Evolutionary conservation across 768 basidiomycete genomes (phyloP).

Genomic region (Termitomyces sp.): DNA sequence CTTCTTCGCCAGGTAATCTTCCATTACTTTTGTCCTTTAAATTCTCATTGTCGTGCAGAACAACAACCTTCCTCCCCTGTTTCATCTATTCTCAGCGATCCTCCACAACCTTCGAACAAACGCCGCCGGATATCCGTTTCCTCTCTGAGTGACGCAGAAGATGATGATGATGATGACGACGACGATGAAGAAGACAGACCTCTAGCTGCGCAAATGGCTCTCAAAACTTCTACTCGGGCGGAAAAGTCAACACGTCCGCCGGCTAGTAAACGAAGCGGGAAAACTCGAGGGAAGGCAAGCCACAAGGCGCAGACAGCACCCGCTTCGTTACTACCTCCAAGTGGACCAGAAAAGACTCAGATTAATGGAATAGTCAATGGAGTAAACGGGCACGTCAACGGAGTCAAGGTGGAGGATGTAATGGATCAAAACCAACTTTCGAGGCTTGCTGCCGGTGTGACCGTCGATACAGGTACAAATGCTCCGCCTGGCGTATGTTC

Average conservation of each 20-base stretch:
- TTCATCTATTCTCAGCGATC: constrained; percentile 47
- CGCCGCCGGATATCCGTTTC: constrained; percentile 49
- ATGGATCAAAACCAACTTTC: constrained; percentile 75
- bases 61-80: constrained; percentile 35
- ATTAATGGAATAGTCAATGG: constrained; percentile 39
- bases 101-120: constrained; percentile 42
- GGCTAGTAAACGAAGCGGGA: constrained; percentile 20
- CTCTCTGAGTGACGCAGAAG: constrained; percentile 40
- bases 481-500: constrained; percentile 40
- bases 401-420: constrained; percentile 71
- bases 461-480: constrained; percentile 30
- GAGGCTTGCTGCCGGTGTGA: constrained; percentile 74
- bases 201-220: constrained; percentile 41
- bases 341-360: constrained; percentile 30
- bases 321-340: constrained; percentile 30
- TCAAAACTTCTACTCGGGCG: constrained; percentile 21
- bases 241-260: constrained; percentile 23
- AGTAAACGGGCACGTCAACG: constrained; percentile 38
- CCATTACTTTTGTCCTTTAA: neutral
- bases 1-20: constrained; percentile 48
- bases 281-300: constrained; percentile 55
- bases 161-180: constrained; percentile 33
- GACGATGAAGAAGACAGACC: constrained; percentile 59
- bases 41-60: constrained; percentile 18
- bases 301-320: constrained; percentile 56